Conservation (phyloP, 202 grass and related monocot genomes). For the Alloteropsis angusta region DNA sequence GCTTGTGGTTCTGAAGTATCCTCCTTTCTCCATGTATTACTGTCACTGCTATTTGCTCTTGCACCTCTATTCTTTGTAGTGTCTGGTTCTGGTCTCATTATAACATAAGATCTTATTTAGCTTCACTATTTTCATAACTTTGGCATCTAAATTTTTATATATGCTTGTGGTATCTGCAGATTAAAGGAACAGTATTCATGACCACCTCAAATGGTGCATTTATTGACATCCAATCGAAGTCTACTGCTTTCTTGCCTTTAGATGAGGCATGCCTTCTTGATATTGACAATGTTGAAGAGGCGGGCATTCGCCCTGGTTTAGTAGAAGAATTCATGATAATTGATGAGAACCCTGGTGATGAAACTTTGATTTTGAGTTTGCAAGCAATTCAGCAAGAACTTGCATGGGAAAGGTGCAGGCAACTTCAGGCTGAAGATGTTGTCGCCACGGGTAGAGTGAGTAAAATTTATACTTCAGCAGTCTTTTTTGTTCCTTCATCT, state of each 20-base stretch:
- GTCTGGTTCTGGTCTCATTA: background rate
- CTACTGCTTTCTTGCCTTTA: conserved; percentile 70
- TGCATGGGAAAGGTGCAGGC: conserved; percentile 87
- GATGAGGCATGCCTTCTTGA: conserved; percentile 76
- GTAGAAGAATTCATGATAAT: conserved; percentile 72
- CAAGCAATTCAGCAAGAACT: conserved; percentile 71
- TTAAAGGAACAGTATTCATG: conserved; percentile 79
- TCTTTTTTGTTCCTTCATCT: background rate
- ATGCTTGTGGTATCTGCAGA: conserved; percentile 40
- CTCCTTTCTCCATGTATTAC: background rate
- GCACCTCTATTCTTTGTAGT: background rate
- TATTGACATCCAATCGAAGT: conserved; percentile 75
- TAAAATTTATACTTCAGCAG: conserved; percentile 13
- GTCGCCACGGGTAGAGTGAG: conserved; percentile 67
- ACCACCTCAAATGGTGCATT: conserved; percentile 56
- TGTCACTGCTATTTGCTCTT: background rate
- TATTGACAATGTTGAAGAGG: conserved; percentile 62
- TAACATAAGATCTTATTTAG: background rate
- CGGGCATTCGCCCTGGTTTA: conserved; percentile 74
- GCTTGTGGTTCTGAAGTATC: background rate
- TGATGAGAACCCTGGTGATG: conserved; percentile 61
- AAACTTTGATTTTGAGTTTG: conserved; percentile 78
- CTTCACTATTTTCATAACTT: background rate
- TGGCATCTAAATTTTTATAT: conserved; percentile 13
- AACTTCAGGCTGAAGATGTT: conserved; percentile 89